A percentile compares a stretch with the other conserved stretches of the same genome.
Conservation (phyloP, 208 protist species). For the Trypanosoma vivax region DNA sequence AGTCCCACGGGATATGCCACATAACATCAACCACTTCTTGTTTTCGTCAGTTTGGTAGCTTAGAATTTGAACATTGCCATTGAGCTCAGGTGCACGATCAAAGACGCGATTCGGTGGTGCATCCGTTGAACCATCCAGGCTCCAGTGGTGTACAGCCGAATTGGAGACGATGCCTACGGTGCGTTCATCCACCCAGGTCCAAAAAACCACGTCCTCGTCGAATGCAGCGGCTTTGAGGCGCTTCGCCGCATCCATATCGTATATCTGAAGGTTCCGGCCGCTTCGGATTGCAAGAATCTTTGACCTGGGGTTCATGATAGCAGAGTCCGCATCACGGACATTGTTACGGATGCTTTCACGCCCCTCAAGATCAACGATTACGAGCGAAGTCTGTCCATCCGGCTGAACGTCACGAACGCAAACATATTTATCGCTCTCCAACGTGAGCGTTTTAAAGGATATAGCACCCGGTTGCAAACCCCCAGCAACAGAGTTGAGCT, state of each 20-base stretch:
- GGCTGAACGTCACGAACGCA: conserved; percentile 94
- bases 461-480: conserved; percentile 92
- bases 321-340: conserved; percentile 96
- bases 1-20: conserved; percentile 86
- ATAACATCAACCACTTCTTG: conserved; percentile 96
- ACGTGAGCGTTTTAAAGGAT: conserved; percentile 94
- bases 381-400: conserved; percentile 66
- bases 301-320: conserved; percentile 97
- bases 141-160: conserved; percentile 97
- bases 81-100: conserved; percentile 89
- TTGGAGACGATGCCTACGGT: conserved; percentile 96
- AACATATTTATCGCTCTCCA: conserved; percentile 98
- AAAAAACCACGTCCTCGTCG: conserved; percentile 94
- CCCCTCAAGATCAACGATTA: conserved; percentile 95
- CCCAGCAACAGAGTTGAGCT: conserved; percentile 79
- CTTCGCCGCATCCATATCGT: conserved; percentile 96
- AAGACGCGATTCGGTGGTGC: conserved; percentile 95
- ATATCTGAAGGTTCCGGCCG: conserved; percentile 96
- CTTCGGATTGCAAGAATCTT: conserved; percentile 97
- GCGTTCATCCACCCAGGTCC: conserved; percentile 94
- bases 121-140: conserved; percentile 81
- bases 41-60: conserved; percentile 93
- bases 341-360: conserved; percentile 93
- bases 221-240: conserved; percentile 94
- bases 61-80: conserved; percentile 93